phyloP scores from a whole-genome alignment of 129 eudicot species.

The Solidago caesia region DNA sequence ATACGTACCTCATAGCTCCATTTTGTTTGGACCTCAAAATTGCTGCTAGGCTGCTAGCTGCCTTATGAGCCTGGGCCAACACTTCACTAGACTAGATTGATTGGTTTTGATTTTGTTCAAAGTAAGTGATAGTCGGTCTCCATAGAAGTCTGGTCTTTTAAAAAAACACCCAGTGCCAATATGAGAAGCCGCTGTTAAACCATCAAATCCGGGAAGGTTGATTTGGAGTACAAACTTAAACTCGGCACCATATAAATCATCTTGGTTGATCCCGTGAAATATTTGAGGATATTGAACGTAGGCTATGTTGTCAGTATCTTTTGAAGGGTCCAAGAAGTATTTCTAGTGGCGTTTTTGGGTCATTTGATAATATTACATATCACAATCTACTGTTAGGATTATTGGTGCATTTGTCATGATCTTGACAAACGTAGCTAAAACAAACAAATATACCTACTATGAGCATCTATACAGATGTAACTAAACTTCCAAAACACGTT shows the following conservation, averaged over 20 bases:
- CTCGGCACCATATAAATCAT: slow-evolving; percentile 53
- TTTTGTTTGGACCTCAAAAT: slow-evolving; percentile 38
- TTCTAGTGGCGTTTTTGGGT: slow-evolving; percentile 50
- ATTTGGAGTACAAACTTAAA: slow-evolving; percentile 41
- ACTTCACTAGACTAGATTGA: neutral
- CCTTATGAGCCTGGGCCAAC: slow-evolving; percentile 42
- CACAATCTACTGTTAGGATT: slow-evolving; percentile 59
- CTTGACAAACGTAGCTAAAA: slow-evolving; percentile 61
- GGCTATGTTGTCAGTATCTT: slow-evolving; percentile 37
- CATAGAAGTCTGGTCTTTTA: slow-evolving; percentile 51
- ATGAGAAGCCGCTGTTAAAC: slow-evolving; percentile 50
- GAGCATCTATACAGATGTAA: neutral
- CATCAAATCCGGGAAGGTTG: slow-evolving; percentile 51
- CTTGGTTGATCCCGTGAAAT: slow-evolving; percentile 50
- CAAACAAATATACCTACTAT: neutral
- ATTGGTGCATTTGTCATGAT: slow-evolving; percentile 69
- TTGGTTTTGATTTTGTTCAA: too few relatives aligned
- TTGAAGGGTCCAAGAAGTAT: slow-evolving; percentile 43
- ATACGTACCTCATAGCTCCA: slow-evolving; percentile 58
- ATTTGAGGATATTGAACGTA: slow-evolving; percentile 71
- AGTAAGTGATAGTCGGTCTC: slow-evolving; percentile 36
- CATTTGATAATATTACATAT: slow-evolving; percentile 56
- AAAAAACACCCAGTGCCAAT: slow-evolving; percentile 69
- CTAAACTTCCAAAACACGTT: neutral
- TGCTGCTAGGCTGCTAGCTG: slow-evolving; percentile 39